These are phyloP conservation scores for Gastroboletus turbinatus DNA, from an alignment of 1,284 basidiomycete genomes.

Conservation along the genomic window DNA sequence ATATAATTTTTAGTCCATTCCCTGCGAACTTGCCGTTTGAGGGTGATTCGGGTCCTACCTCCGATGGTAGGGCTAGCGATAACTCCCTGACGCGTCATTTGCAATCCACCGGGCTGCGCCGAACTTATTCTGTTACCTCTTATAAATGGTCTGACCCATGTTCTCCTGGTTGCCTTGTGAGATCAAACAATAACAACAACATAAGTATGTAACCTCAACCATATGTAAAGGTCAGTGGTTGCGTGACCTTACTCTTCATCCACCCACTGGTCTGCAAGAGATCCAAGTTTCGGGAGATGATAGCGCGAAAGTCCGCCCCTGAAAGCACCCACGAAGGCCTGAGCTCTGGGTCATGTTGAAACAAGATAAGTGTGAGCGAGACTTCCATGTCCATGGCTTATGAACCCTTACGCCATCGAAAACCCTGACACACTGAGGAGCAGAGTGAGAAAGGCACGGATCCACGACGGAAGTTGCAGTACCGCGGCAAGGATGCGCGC, in stretches of 20 bases:
- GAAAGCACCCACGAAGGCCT: conserved; percentile 67
- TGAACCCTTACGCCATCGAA: conserved; percentile 57
- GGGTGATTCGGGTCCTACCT: conserved; percentile 38
- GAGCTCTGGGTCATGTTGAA: conserved; percentile 41
- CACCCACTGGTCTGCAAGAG: conserved; percentile 72
- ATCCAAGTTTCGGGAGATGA: conserved; percentile 67
- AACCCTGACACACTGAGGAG: conserved; percentile 41
- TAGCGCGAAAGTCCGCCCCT: conserved; percentile 51
- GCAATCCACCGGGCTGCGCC: conserved; percentile 29
- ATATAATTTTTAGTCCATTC: not conserved
- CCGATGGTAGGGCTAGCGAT: conserved; percentile 34
- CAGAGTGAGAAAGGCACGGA: conserved; percentile 48
- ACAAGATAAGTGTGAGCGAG: conserved; percentile 6
- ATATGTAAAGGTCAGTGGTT: not conserved
- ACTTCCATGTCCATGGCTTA: not conserved
- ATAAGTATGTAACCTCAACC: not conserved
- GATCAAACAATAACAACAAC: not conserved
- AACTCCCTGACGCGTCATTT: conserved; percentile 26
- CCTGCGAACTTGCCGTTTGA: conserved; percentile 38
- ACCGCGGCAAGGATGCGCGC: conserved; percentile 60
- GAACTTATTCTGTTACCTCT: conserved; percentile 29
- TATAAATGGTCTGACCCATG: not conserved
- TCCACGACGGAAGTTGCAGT: conserved; percentile 48
- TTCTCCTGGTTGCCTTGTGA: not conserved
- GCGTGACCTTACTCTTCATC: conserved; percentile 53